These are phyloP conservation scores for Magnolia sinica DNA, from an alignment of 164 flowering plant genomes.

Conservation along the genomic window DNA sequence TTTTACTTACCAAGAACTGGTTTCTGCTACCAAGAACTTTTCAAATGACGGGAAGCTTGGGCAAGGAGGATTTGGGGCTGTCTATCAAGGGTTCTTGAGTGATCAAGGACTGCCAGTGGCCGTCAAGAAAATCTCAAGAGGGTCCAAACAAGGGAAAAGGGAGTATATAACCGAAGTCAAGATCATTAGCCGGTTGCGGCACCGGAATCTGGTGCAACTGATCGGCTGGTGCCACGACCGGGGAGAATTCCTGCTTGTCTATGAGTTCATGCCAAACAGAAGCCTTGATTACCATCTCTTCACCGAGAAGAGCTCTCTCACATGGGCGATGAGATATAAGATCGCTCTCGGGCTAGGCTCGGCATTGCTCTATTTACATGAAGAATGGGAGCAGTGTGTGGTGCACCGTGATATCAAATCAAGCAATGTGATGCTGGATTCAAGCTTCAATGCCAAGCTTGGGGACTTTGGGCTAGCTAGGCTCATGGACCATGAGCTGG, in stretches of 20 bases:
- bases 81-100: conserved; percentile 35
- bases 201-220: conserved; percentile 42
- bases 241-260: conserved; percentile 41
- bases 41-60: conserved; percentile 26
- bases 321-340: conserved; percentile 9
- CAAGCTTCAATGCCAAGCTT: conserved; percentile 11
- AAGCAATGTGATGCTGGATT: conserved; percentile 48
- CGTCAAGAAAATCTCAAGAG: conserved; percentile 36
- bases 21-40: conserved; percentile 23
- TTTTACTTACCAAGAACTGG: conserved; percentile 24
- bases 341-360: conserved; percentile 11
- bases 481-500: conserved; percentile 18
- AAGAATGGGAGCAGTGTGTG: conserved; percentile 50
- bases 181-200: conserved; percentile 43
- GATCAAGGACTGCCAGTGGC: conserved; percentile 22
- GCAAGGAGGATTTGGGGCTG: conserved; percentile 36
- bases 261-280: conserved; percentile 51
- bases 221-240: conserved; percentile 53
- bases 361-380: conserved; percentile 38
- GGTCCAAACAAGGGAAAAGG: conserved; percentile 44
- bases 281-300: conserved; percentile 49
- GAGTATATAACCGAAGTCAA: conserved; percentile 42
- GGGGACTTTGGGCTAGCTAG: conserved; percentile 21
- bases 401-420: conserved; percentile 51
- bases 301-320: conserved; percentile 12